Evolutionary conservation across 306 rosid species (phyloP).

Genomic region (Malus orientalis): DNA sequence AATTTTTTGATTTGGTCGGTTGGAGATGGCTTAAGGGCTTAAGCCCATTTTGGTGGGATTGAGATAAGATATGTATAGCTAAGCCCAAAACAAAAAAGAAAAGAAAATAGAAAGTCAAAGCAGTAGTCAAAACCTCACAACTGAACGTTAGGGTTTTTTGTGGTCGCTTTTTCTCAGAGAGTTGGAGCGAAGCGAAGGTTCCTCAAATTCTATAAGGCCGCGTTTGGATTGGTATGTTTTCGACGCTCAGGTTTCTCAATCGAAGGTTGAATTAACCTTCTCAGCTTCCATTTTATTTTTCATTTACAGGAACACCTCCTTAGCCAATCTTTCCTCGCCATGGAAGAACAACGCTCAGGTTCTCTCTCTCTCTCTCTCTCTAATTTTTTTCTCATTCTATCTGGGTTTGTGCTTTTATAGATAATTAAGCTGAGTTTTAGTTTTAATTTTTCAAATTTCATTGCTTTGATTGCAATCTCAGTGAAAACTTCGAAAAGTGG

Average conservation of each 20-base stretch:
- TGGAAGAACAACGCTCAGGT: conserved; percentile 9
- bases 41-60: too few species aligned
- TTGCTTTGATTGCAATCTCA: conserved; percentile 3
- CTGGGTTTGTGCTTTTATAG: neutral
- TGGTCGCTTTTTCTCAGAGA: neutral
- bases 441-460: neutral
- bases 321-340: neutral
- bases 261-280: neutral
- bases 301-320: neutral
- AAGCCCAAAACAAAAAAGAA: neutral
- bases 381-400: neutral
- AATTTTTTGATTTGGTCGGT: too few species aligned
- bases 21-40: too few species aligned
- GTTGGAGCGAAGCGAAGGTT: neutral
- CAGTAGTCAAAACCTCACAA: neutral
- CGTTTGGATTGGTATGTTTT: neutral
- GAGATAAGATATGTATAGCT: too few species aligned
- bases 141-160: conserved; percentile 8
- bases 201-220: neutral
- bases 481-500: conserved; percentile 20
- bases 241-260: neutral
- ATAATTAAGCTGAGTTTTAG: neutral
- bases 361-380: neutral
- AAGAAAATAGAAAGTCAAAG: neutral
- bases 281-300: neutral